phyloP scores from a whole-genome alignment of 108 stramenopile species.

The Nitzschia inconspicua region DNA sequence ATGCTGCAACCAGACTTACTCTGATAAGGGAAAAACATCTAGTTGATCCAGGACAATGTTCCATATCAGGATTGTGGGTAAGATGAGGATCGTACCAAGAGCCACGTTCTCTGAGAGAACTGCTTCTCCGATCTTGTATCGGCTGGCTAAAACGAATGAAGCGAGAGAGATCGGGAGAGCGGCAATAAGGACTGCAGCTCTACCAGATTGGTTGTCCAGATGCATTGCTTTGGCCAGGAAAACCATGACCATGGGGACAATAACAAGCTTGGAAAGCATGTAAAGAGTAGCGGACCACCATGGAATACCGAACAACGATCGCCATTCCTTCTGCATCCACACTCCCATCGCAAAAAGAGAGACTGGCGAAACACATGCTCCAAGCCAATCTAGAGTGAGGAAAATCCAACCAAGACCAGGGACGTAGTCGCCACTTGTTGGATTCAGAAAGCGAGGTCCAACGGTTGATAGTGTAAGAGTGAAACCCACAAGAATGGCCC shows the following conservation, averaged over 20 bases:
- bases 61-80: constrained; percentile 37
- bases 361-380: constrained; percentile 24
- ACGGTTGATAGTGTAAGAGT: constrained; percentile 31
- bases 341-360: constrained; percentile 40
- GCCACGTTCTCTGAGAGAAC: constrained; percentile 34
- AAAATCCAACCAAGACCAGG: constrained; percentile 29
- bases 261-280: constrained; percentile 39
- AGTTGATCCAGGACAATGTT: constrained; percentile 28
- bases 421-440: constrained; percentile 21
- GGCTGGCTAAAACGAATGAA: constrained; percentile 35
- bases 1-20: neutral
- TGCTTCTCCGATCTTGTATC: constrained; percentile 35
- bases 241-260: constrained; percentile 38
- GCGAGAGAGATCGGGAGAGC: constrained; percentile 38
- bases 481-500: constrained; percentile 33
- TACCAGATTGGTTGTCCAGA: constrained; percentile 29
- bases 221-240: constrained; percentile 27
- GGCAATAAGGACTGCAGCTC: constrained; percentile 40
- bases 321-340: constrained; percentile 39
- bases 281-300: constrained; percentile 5
- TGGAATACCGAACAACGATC: constrained; percentile 10
- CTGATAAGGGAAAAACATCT: constrained; percentile 14
- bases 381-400: constrained; percentile 27
- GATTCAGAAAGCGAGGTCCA: constrained; percentile 19
- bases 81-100: constrained; percentile 33